Evolutionary conservation across 176 grass and related monocot genomes (phyloP), one percentile per base, ranked within the genome.

Genomic region (Carex pumila): DNA sequence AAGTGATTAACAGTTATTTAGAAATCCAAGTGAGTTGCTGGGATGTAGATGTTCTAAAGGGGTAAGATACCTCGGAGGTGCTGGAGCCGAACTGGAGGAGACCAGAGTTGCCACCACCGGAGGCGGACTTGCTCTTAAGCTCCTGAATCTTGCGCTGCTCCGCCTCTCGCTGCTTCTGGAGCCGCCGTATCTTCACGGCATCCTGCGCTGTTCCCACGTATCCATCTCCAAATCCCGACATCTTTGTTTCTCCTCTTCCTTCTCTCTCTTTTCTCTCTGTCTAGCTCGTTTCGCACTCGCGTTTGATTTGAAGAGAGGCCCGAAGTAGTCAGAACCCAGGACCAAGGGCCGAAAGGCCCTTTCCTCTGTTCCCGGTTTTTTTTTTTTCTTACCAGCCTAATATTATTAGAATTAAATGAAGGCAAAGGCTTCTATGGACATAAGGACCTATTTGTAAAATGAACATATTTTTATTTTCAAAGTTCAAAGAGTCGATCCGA

Each of bases 51-150:
- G 25, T 0, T 25, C 25, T 25, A 25, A 25, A 1, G 57, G 70
- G 17, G 21, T n/a, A 12, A 36, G 5, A 67, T 84, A 98, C 95
- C 92, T 98, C 95, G 79, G 92, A 94, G 86, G 95, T 98, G 89
- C 93, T 92, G 87, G 93, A 99, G 53, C 96, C 96, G 76, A 99
- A 99, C 91, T 99, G 96, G 83, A 99, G 96, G 79, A 99, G 96
- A 15, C 96, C 93, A 11, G 93, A 90, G 86, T 98, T 91, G 15
- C 83, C 93, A 37, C 81, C 85, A 55, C 72, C 81, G 81, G 85
- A 89, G 18, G 89, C 64, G 79, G 90, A 93, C 82, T 98, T 98
- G 87, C 68, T 93, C 88, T 94, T 94, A 71, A 97, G 87, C 84
- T 98, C 92, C 82, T 98, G 90, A 78, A 98, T 92, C 90, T 94